Percentiles rank a stretch among this genome's conserved stretches.
phyloP scores from a whole-genome alignment of 2,329 filamentous ascomycete species.

The Annulohypoxylon truncatum region DNA sequence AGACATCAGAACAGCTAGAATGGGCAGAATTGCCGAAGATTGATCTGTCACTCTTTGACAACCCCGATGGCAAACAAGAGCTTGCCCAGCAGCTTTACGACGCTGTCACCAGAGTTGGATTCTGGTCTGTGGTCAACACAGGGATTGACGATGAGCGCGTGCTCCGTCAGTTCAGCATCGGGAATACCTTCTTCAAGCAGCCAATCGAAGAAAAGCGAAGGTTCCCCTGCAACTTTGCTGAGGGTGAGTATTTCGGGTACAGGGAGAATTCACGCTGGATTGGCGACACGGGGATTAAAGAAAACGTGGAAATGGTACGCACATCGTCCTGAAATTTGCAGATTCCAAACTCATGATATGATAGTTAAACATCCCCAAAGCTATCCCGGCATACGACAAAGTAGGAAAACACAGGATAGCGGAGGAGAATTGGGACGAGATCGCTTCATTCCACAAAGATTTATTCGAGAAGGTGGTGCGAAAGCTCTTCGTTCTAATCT shows the following conservation, averaged over 20 bases:
- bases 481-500: slow-evolving; percentile 62
- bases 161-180: slow-evolving; percentile 43
- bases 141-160: slow-evolving; percentile 42
- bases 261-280: slow-evolving; percentile 55
- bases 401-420: slow-evolving; percentile 51
- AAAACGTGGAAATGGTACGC: slow-evolving; percentile 64
- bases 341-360: slow-evolving; percentile 50
- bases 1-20: slow-evolving; percentile 49
- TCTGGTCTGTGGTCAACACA: slow-evolving; percentile 57
- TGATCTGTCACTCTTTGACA: slow-evolving; percentile 62
- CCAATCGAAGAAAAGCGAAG: slow-evolving; percentile 42
- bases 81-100: slow-evolving; percentile 63
- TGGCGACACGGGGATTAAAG: slow-evolving; percentile 51
- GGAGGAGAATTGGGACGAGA: slow-evolving; percentile 45
- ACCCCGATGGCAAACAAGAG: slow-evolving; percentile 62
- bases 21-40: slow-evolving; percentile 67
- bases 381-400: slow-evolving; percentile 43
- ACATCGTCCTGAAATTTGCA: neutral
- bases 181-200: slow-evolving; percentile 42
- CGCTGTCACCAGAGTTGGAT: slow-evolving; percentile 57
- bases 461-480: slow-evolving; percentile 55
- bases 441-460: slow-evolving; percentile 42
- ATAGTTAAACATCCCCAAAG: slow-evolving; percentile 51
- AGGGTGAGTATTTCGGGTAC: slow-evolving; percentile 48
- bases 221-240: slow-evolving; percentile 45